Evolutionary conservation across 805 yeast species (phyloP), one percentile per base, ranked within the genome.

Genomic region (Ogataea corticis): DNA sequence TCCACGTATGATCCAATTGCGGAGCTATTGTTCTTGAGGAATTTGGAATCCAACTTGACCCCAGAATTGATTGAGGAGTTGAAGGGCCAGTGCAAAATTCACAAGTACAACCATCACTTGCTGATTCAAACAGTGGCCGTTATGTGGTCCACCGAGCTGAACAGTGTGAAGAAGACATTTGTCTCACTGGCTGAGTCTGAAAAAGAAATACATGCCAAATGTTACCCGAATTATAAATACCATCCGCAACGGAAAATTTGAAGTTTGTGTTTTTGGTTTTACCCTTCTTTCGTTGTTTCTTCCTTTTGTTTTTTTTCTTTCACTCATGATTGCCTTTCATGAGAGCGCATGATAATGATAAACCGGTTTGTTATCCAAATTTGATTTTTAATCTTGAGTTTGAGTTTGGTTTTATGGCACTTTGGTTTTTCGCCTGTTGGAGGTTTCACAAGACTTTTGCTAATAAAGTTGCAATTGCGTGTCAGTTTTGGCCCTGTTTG

Each of bases 221-320:
- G 71, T 45, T 70, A 67, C 48, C 79, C 79, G 9, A 66, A 65
- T 42, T 74, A 75, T 61, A 71, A 69, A 51, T 74, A 66, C 49
- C 65, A 66, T 44, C 79, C 79, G 2, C 68, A 57, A 57, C 66
- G 67, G 59, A 48, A 45, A 32, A 33, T 38, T 12, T 46, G 33
- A 44, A 18, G 19, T 19, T 32, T 18, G 7, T 35, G 21, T 17
- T 16, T 13, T 13, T 12, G 28, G 14, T 19, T 43, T 21, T 21
- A 6, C 9, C 9, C 9, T 21, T 7, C n/a, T 38, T 38, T 38
- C 13, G 16, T 10, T 17, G 14, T 14, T 17, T 34, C 19, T 18
- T 19, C 13, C 14, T 13, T 3, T 38, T 19, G 13, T 3, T 14
- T 11, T 32, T n/a, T 30, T 11, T 16, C n/a, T n/a, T n/a, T n/a